Conservation (phyloP, 257 asterid genomes). For the Parsonsia alboflavescens region DNA sequence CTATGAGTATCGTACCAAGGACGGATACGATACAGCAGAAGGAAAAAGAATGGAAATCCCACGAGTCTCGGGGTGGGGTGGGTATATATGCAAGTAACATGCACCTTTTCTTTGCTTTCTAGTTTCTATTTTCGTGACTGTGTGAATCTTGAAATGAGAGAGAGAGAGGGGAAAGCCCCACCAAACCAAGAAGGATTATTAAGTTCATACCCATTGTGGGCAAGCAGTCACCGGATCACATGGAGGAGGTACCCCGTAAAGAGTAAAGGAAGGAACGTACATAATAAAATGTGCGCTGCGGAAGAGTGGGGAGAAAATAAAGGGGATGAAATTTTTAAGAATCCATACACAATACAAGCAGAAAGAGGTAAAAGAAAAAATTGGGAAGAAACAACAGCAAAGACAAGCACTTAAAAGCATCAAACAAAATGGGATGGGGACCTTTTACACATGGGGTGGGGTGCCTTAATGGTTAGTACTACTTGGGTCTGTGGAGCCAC, state of each 20-base stretch:
- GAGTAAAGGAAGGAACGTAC: background rate
- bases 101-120: slow-evolving; percentile 19
- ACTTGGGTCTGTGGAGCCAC: slow-evolving; percentile 54
- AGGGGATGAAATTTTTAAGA: background rate
- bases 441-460: slow-evolving; percentile 96
- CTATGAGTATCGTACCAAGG: slow-evolving; percentile 30
- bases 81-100: slow-evolving; percentile 42
- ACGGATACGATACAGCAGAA: slow-evolving; percentile 24
- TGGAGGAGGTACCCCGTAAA: slow-evolving; percentile 42
- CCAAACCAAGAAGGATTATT: slow-evolving; percentile 7
- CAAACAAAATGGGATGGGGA: slow-evolving; percentile 61
- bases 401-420: slow-evolving; percentile 47
- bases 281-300: background rate
- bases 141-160: slow-evolving; percentile 29
- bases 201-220: slow-evolving; percentile 42
- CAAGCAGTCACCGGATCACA: slow-evolving; percentile 77
- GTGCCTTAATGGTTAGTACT: slow-evolving; percentile 20
- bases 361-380: slow-evolving; percentile 1
- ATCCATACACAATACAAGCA: slow-evolving; percentile 2
- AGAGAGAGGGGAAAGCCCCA: slow-evolving; percentile 30
- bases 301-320: too few relatives aligned
- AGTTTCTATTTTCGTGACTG: slow-evolving; percentile 14
- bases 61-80: slow-evolving; percentile 33
- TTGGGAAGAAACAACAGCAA: slow-evolving; percentile 48
- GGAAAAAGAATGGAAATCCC: slow-evolving; percentile 22